phyloP scores from a whole-genome alignment of 176 grass and related monocot genomes.

The Areca catechu region DNA sequence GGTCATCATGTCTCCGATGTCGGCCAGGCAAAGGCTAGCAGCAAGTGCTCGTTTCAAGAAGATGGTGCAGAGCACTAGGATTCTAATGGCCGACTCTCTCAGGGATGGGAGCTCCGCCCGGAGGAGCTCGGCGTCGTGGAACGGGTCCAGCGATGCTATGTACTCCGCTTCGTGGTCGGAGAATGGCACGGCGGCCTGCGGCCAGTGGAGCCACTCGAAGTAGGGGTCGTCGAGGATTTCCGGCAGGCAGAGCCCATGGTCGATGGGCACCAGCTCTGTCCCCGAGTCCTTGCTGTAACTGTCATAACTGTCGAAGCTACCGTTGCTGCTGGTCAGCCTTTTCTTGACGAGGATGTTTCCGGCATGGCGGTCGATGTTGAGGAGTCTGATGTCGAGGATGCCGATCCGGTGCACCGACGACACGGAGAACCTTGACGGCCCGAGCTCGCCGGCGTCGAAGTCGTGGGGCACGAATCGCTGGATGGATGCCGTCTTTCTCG shows the following conservation, averaged over 20 bases:
- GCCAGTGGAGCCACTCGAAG: conserved; percentile 99
- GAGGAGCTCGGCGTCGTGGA: conserved; percentile 64
- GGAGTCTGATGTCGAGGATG: conserved; percentile 83
- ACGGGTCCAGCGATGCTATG: conserved; percentile 51
- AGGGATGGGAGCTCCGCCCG: conserved; percentile 48
- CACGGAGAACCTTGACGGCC: conserved; percentile 69
- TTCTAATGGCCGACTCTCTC: conserved; percentile 45
- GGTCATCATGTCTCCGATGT: conserved; percentile 91
- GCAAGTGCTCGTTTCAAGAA: conserved; percentile 56
- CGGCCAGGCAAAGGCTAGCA: conserved; percentile 65
- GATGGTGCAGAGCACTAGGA: conserved; percentile 62
- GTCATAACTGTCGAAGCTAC: no score
- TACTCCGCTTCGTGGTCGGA: conserved; percentile 39
- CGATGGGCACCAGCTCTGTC: conserved; percentile 77
- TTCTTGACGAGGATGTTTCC: conserved; percentile 97
- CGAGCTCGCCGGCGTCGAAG: conserved; percentile 79
- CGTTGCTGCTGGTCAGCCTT: background rate
- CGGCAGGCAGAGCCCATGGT: conserved; percentile 87
- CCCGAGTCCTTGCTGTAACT: background rate
- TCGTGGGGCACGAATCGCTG: conserved; percentile 73
- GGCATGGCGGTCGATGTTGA: conserved; percentile 92
- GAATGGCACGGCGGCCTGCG: conserved; percentile 55
- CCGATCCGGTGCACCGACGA: conserved; percentile 73
- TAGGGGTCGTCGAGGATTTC: conserved; percentile 77
- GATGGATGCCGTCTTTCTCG: conserved; percentile 41